Percentiles rank a stretch among this genome's conserved stretches.
These are phyloP conservation scores for Kwoniella europaea DNA, from an alignment of 768 basidiomycete species.

Conservation along the genomic window DNA sequence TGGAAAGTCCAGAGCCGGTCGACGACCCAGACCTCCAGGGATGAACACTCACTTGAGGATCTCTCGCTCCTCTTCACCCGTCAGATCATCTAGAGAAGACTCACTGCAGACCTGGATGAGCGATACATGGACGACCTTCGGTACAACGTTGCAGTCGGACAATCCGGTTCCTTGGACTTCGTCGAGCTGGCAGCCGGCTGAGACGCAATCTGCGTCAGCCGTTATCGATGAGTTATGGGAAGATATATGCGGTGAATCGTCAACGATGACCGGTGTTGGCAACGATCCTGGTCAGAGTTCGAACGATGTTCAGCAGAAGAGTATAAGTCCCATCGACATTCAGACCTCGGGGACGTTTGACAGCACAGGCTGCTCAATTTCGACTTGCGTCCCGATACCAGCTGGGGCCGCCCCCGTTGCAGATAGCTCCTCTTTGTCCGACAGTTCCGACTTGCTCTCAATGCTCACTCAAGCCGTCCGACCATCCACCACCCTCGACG, in stretches of 20 bases:
- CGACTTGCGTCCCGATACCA: not conserved
- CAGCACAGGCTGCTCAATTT: not conserved
- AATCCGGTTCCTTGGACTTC: not conserved
- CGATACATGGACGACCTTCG: not conserved
- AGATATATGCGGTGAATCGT: not conserved
- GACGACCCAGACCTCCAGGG: not conserved
- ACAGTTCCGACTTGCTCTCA: not conserved
- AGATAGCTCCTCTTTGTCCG: not conserved
- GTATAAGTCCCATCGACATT: not conserved
- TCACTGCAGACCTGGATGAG: not conserved
- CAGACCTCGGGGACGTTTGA: not conserved
- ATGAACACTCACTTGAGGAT: not conserved
- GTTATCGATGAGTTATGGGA: conserved; percentile 2
- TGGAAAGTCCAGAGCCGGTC: not conserved
- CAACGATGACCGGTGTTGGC: not conserved
- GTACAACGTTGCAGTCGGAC: not conserved
- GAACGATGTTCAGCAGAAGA: not conserved
- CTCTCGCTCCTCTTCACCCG: conserved; percentile 9
- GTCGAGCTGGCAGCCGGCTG: not conserved
- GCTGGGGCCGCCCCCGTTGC: not conserved
- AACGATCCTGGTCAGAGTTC: not conserved
- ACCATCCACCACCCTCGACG: not conserved
- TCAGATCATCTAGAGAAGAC: not conserved
- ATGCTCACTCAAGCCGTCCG: not conserved
- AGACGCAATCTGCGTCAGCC: not conserved